A percentile compares a stretch with the other conserved stretches of the same genome.
Conservation (phyloP, 2,329 filamentous ascomycete genomes). For the Dothiorella sarmentorum region DNA sequence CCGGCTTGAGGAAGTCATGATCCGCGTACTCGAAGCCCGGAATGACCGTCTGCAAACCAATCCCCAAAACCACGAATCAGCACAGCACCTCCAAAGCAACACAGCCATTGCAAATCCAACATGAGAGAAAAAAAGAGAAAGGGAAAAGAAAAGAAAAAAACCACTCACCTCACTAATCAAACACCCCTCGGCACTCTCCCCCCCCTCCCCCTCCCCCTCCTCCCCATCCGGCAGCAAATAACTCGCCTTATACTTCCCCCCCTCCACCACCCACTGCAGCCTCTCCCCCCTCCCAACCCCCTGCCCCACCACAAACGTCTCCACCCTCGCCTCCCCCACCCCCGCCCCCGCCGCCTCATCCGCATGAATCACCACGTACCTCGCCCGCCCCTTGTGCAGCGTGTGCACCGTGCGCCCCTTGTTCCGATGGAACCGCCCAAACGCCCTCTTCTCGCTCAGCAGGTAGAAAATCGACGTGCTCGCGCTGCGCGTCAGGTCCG, state of each 20-base stretch:
- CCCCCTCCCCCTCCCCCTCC: constrained; percentile 35
- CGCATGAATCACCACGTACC: constrained; percentile 63
- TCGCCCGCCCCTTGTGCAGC: constrained; percentile 59
- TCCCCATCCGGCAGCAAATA: constrained; percentile 53
- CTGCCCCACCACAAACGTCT: constrained; percentile 61
- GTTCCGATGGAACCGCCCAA: constrained; percentile 63
- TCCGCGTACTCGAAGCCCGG: constrained; percentile 66
- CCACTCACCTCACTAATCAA: constrained; percentile 59
- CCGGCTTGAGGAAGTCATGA: constrained; percentile 60
- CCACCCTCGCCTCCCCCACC: constrained; percentile 52
- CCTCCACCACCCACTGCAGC: constrained; percentile 67
- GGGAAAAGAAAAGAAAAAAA: constrained; percentile 11
- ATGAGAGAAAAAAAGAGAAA: no score
- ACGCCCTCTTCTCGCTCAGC: constrained; percentile 53
- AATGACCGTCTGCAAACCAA: constrained; percentile 53
- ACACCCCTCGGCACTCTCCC: constrained; percentile 46
- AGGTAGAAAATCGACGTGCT: constrained; percentile 64
- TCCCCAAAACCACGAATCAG: no score
- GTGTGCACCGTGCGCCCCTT: constrained; percentile 60
- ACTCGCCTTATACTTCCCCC: constrained; percentile 64
- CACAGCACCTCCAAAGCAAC: no score
- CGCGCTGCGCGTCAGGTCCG: constrained; percentile 48
- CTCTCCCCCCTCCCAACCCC: constrained; percentile 57
- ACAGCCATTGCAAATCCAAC: no score
- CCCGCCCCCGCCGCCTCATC: constrained; percentile 35